Conservation (phyloP, 371 early-diverging fungal species). For the Rhizomucor pusillus region DNA sequence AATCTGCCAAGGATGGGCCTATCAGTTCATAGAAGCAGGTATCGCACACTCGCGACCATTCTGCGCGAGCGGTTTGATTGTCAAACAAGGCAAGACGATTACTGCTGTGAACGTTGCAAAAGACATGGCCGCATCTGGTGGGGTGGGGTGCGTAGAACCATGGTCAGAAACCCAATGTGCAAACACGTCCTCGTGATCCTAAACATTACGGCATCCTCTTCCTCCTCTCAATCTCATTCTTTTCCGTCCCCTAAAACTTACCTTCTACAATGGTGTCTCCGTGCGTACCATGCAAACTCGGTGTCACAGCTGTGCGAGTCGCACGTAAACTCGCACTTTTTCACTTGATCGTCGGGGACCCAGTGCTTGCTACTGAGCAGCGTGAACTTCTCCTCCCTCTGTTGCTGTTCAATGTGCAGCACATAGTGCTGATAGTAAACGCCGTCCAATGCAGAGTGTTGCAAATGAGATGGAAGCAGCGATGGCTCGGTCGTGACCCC, state of each 20-base stretch:
- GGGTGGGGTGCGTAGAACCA: not conserved
- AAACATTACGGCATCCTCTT: not conserved
- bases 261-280: slow-evolving; percentile 26
- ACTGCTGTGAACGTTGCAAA: slow-evolving; percentile 17
- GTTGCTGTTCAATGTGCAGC: slow-evolving; percentile 12
- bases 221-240: not conserved
- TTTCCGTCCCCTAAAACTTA: not conserved
- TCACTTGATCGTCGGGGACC: slow-evolving; percentile 13
- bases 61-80: slow-evolving; percentile 6
- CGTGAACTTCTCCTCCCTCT: slow-evolving; percentile 7
- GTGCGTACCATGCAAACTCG: slow-evolving; percentile 17
- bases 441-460: not conserved
- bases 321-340: slow-evolving; percentile 13
- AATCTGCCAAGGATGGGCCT: slow-evolving; percentile 4
- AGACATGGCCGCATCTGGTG: slow-evolving; percentile 19
- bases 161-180: not conserved
- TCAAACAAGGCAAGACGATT: slow-evolving; percentile 19
- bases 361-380: slow-evolving; percentile 2
- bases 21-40: slow-evolving; percentile 13
- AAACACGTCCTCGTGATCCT: not conserved
- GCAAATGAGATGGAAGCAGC: slow-evolving; percentile 7
- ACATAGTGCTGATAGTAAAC: slow-evolving; percentile 22
- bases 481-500: slow-evolving; percentile 13
- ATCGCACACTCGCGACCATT: slow-evolving; percentile 25
- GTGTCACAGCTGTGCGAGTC: slow-evolving; percentile 4